Evolutionary conservation across 371 early-diverging fungal species (phyloP), one percentile per base, ranked within the genome.

Genomic region (Zopfochytrium polystomum): DNA sequence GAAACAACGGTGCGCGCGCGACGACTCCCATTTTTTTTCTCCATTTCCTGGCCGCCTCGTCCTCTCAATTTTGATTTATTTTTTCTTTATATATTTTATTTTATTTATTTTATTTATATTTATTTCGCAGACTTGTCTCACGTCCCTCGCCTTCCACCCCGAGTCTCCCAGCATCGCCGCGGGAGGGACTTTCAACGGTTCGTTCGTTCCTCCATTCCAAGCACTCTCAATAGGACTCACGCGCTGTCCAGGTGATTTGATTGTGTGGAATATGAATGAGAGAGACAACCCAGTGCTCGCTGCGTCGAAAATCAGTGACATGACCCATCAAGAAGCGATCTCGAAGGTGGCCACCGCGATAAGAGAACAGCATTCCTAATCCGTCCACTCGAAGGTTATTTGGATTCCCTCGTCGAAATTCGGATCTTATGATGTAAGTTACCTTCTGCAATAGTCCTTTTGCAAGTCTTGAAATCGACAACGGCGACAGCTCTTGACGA

Each of bases 291-390:
- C 71, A 0, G 45, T 72, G 0, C 43, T 70, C 20, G 65, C 66
- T 23, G 42, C 48, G 20, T 66, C 71, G 2, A 59, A 55, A 43
- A 64, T 58, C 46, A 62, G 51, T 49, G 73, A 74, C n/a, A 35
- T 56, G 2, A 44, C 73, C 11, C 78, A 77, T 63, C 78, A 74
- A 48, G 78, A 77, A 42, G 65, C 78, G 0, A 61, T 77, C 3
- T 43, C 68, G 25, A 66, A 67, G 60, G 62, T 76, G n/a, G n/a
- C 20, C 6, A 29, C 23, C 42, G n/a, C 31, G 18, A 26, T 25
- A 13, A 60, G 44, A 29, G 49, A 58, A 55, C 9, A 0, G 6
- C 1, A 29, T 23, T 30, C 2, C 30, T 3, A 4, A 11, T 20
- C 9, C 15, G 34, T 29, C 7, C 26, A n/a, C 9, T 20, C 11